Conservation (phyloP, 257 asterid genomes). For the Pogostemon cablin region DNA sequence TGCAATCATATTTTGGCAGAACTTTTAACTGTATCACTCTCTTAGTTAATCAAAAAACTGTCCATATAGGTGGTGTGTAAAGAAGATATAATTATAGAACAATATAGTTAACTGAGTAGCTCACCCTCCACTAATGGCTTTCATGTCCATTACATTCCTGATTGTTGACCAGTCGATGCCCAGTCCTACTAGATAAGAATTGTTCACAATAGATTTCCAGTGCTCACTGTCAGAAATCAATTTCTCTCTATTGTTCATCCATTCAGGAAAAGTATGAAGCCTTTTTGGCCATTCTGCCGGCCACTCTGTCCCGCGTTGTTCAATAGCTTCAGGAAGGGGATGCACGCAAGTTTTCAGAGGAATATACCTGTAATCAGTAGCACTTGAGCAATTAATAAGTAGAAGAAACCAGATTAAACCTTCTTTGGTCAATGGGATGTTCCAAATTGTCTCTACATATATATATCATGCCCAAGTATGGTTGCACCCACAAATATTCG, state of each 20-base stretch:
- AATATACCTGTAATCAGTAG: conserved; percentile 54
- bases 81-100: conserved; percentile 1
- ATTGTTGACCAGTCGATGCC: conserved; percentile 90
- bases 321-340: conserved; percentile 73
- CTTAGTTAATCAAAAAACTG: no score
- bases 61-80: background rate
- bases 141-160: conserved; percentile 92
- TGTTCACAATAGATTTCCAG: conserved; percentile 82
- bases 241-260: conserved; percentile 76
- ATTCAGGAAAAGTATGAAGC: conserved; percentile 82
- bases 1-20: no score
- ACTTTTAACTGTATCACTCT: no score
- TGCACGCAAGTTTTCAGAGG: conserved; percentile 71
- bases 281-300: conserved; percentile 96
- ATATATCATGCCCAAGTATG: conserved; percentile 2
- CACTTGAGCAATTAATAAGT: conserved; percentile 18
- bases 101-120: conserved; percentile 19
- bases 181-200: conserved; percentile 73
- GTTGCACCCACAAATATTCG: background rate
- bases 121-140: conserved; percentile 95
- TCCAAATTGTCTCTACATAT: background rate
- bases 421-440: background rate
- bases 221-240: conserved; percentile 70
- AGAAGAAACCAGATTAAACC: background rate
- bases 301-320: conserved; percentile 96